Percentiles rank a stretch among this genome's conserved stretches.
Conservation (phyloP, 139 green algal species). For the Parachlorella kessleri region DNA sequence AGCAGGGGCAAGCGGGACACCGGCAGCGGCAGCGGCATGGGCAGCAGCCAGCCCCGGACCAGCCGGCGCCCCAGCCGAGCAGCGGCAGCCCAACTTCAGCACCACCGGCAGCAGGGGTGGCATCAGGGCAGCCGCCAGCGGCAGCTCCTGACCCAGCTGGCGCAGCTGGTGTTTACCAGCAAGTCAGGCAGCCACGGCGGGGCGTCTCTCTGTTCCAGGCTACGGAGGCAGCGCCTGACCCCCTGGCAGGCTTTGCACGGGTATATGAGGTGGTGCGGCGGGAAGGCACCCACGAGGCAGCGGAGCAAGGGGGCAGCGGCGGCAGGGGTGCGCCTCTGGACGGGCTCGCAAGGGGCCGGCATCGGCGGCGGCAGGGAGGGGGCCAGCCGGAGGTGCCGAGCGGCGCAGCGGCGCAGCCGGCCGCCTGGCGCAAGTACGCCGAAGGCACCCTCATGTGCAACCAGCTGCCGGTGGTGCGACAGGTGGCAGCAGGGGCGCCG, state of each 20-base stretch:
- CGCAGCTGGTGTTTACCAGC: neutral
- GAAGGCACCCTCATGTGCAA: constrained; percentile 36
- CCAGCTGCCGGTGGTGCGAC: constrained; percentile 31
- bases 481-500: neutral
- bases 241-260: constrained; percentile 2
- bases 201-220: constrained; percentile 12
- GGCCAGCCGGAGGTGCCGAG: neutral
- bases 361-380: neutral
- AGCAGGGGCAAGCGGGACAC: neutral
- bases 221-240: constrained; percentile 15
- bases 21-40: neutral
- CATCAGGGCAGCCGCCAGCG: constrained; percentile 3
- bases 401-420: neutral
- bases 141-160: too few species aligned
- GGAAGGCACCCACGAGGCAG: constrained; percentile 2
- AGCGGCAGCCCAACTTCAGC: neutral
- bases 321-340: too few species aligned
- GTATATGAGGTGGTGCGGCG: constrained; percentile 28
- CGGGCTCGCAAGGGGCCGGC: too few species aligned
- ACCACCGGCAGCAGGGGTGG: constrained; percentile 1
- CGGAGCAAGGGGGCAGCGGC: neutral
- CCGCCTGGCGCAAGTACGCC: constrained; percentile 7
- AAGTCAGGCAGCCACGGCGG: constrained; percentile 1
- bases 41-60: neutral
- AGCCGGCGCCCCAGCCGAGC: neutral